Evolutionary conservation across 2,329 filamentous ascomycete species (phyloP).

Genomic region (Colletotrichum camelliae): DNA sequence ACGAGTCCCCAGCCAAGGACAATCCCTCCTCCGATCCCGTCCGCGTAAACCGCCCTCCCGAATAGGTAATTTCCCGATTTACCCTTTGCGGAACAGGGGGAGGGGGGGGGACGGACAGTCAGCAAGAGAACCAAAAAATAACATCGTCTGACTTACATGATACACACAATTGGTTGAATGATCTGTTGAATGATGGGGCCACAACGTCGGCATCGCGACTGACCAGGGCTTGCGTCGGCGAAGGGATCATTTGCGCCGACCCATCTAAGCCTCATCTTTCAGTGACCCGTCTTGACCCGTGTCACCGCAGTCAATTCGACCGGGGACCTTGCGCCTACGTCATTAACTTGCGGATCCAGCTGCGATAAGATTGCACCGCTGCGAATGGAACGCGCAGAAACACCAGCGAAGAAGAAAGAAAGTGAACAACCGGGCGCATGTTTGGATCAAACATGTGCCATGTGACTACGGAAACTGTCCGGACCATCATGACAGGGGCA

Average conservation of each 20-base stretch:
- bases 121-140: neutral
- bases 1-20: neutral
- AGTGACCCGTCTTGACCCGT: neutral
- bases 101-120: neutral
- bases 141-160: neutral
- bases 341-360: neutral
- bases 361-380: neutral
- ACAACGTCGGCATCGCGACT: neutral
- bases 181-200: neutral
- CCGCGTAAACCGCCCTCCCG: neutral
- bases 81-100: neutral
- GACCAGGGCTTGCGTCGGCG: neutral
- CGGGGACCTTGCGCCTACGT: neutral
- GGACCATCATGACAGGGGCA: neutral
- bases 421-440: neutral
- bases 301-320: neutral
- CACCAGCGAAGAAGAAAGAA: neutral
- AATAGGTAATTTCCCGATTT: conserved; percentile 5
- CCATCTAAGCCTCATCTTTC: neutral
- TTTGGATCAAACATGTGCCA: neutral
- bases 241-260: neutral
- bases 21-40: conserved; percentile 6
- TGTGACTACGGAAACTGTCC: neutral
- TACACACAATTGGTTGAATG: neutral
- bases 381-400: neutral